A percentile compares a stretch with the other conserved stretches of the same genome.
phyloP scores from a whole-genome alignment of 768 basidiomycete species.

The Hemileccinum rubropunctum region DNA sequence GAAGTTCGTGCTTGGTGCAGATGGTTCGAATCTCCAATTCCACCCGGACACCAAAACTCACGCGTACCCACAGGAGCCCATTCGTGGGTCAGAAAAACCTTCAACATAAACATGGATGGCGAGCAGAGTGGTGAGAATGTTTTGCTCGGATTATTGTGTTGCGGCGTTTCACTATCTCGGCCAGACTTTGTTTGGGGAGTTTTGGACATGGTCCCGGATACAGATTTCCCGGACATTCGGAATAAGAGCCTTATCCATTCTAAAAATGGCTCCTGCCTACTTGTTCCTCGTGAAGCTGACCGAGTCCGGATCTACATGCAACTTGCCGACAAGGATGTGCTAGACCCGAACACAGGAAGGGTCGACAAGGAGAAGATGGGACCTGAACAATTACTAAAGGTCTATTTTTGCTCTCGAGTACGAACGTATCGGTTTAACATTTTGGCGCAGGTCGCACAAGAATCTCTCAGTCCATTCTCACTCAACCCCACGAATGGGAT shows the following conservation, averaged over 20 bases:
- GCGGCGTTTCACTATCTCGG: background rate
- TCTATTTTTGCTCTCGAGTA: conserved; percentile 9
- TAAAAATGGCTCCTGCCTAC: conserved; percentile 45
- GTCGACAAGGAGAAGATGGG: conserved; percentile 39
- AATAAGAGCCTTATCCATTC: conserved; percentile 50
- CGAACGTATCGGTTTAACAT: background rate
- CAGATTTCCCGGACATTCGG: conserved; percentile 55
- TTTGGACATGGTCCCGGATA: conserved; percentile 44
- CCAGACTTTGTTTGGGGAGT: conserved; percentile 45
- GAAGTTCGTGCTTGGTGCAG: conserved; percentile 74
- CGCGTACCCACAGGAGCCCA: conserved; percentile 56
- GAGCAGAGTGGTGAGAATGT: conserved; percentile 50
- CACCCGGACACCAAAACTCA: background rate
- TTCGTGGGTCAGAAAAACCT: conserved; percentile 74
- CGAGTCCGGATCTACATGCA: conserved; percentile 52
- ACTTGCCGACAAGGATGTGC: conserved; percentile 39
- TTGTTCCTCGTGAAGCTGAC: conserved; percentile 51
- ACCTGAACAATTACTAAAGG: conserved; percentile 40
- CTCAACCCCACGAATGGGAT: conserved; percentile 32
- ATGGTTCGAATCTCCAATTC: conserved; percentile 43
- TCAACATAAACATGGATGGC: conserved; percentile 71
- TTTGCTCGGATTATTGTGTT: background rate
- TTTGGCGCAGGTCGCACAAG: conserved; percentile 35
- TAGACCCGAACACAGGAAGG: conserved; percentile 38
- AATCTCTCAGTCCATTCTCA: conserved; percentile 40